A percentile compares a stretch with the other conserved stretches of the same genome.
Evolutionary conservation across 352 stramenopile species (phyloP).

Genomic region (Blastocystis hominis): DNA sequence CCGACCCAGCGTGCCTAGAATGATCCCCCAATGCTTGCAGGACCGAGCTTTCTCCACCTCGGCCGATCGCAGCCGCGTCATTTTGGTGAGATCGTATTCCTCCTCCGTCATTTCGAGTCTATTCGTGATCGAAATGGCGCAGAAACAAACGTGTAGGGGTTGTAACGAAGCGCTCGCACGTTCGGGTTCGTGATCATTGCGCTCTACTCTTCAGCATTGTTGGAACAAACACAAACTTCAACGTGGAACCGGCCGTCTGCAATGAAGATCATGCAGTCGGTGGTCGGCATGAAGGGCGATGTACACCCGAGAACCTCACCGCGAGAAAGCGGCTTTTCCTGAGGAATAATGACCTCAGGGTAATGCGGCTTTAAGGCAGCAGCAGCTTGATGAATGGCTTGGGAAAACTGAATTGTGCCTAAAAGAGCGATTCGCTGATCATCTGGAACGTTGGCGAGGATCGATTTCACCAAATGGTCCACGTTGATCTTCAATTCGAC

Average conservation of each 20-base stretch:
- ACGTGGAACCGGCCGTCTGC: slow-evolving; percentile 97
- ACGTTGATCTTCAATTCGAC: slow-evolving; percentile 97
- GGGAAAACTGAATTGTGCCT: slow-evolving; percentile 88
- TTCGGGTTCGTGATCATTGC: slow-evolving; percentile 96
- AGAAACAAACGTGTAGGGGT: slow-evolving; percentile 88
- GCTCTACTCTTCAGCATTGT: slow-evolving; percentile 63
- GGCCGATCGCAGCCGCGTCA: slow-evolving; percentile 77
- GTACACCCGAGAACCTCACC: slow-evolving; percentile 97
- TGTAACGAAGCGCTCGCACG: slow-evolving; percentile 87
- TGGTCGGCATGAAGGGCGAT: slow-evolving; percentile 76
- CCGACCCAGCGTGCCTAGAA: slow-evolving; percentile 91
- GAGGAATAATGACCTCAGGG: slow-evolving; percentile 74
- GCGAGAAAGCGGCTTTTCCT: slow-evolving; percentile 63
- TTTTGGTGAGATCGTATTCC: slow-evolving; percentile 85
- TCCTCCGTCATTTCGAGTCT: slow-evolving; percentile 80
- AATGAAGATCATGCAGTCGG: slow-evolving; percentile 91
- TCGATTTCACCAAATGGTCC: slow-evolving; percentile 68
- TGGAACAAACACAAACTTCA: slow-evolving; percentile 71
- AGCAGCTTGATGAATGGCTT: slow-evolving; percentile 75
- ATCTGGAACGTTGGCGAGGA: slow-evolving; percentile 45
- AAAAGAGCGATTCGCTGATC: slow-evolving; percentile 71
- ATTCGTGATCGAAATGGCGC: neutral
- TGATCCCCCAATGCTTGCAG: slow-evolving; percentile 83
- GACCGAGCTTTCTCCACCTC: slow-evolving; percentile 62
- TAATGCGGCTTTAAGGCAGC: slow-evolving; percentile 72